A percentile compares a stretch with the other conserved stretches of the same genome.
phyloP scores from a whole-genome alignment of 441 rosid species.

The Euphorbia schlechtendalii region DNA sequence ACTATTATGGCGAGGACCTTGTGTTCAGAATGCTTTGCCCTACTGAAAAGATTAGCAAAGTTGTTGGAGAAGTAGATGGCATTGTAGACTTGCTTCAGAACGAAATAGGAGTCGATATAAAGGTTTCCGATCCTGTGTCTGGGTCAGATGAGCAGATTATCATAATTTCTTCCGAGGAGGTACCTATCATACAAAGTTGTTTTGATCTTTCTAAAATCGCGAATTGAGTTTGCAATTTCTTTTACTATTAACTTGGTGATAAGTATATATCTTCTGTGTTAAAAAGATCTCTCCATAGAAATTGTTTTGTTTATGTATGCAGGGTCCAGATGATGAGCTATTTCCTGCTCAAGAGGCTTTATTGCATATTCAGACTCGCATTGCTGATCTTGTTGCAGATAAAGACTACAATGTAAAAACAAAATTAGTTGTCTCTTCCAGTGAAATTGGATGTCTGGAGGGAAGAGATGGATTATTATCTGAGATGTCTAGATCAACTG shows the following conservation, averaged over 20 bases:
- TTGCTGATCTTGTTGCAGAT: slow-evolving; percentile 65
- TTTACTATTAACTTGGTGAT: background rate
- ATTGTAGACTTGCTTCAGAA: slow-evolving; percentile 73
- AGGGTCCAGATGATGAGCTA: slow-evolving; percentile 92
- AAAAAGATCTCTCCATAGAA: background rate
- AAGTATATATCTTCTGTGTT: background rate
- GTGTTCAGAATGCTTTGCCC: slow-evolving; percentile 93
- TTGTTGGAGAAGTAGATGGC: slow-evolving; percentile 73
- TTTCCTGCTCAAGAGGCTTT: slow-evolving; percentile 99
- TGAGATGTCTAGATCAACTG: slow-evolving; percentile 63
- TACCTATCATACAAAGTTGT: too few species aligned
- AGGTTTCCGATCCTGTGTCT: slow-evolving; percentile 60
- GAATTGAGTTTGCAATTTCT: background rate
- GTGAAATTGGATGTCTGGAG: slow-evolving; percentile 71
- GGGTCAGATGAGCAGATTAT: slow-evolving; percentile 91
- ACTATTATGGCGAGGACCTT: slow-evolving; percentile 60
- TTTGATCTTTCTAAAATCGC: background rate
- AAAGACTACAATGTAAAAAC: slow-evolving; percentile 74
- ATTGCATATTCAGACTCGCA: slow-evolving; percentile 86
- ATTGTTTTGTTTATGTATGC: slow-evolving; percentile 16
- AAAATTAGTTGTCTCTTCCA: slow-evolving; percentile 57
- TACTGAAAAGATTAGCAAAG: slow-evolving; percentile 53
- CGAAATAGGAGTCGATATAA: slow-evolving; percentile 86
- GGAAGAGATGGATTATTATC: slow-evolving; percentile 77
- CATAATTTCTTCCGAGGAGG: slow-evolving; percentile 87